Conservation (phyloP, 768 basidiomycete genomes). For the Coprinopsis marcescibilis region DNA sequence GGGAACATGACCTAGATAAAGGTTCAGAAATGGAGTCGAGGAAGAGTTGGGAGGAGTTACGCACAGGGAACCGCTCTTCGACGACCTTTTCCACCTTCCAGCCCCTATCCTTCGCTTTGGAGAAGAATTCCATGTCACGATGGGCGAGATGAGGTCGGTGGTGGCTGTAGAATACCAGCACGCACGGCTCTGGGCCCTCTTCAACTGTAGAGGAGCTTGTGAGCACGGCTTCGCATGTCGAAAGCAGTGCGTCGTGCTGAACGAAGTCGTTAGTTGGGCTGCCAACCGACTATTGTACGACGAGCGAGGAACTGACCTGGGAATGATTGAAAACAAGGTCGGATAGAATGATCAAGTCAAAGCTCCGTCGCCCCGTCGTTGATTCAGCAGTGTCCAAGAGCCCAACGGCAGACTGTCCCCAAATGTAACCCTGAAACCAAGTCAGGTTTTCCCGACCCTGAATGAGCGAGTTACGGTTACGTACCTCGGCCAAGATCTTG, state of each 20-base stretch:
- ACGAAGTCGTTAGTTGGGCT: background rate
- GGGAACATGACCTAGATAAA: conserved; percentile 77
- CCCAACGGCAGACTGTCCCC: conserved; percentile 56
- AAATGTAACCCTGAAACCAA: conserved; percentile 57
- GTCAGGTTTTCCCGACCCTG: background rate
- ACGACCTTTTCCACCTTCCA: conserved; percentile 74
- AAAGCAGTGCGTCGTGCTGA: conserved; percentile 78
- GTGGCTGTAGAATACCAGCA: conserved; percentile 86
- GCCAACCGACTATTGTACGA: background rate
- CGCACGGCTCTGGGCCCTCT: conserved; percentile 15
- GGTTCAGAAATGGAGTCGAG: background rate
- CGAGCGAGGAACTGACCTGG: conserved; percentile 57
- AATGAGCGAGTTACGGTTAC: conserved; percentile 14
- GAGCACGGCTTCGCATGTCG: conserved; percentile 55
- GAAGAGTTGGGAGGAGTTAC: conserved; percentile 16
- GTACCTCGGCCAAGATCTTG: conserved; percentile 24
- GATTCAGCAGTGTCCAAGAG: conserved; percentile 30
- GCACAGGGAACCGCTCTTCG: conserved; percentile 55
- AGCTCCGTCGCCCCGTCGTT: conserved; percentile 29
- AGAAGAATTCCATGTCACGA: conserved; percentile 80
- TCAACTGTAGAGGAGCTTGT: conserved; percentile 7
- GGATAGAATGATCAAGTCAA: conserved; percentile 82
- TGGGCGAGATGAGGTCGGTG: conserved; percentile 82
- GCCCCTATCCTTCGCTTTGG: conserved; percentile 49
- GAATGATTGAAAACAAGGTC: conserved; percentile 96